Percentiles rank a stretch among this genome's conserved stretches.
Conservation (phyloP, 768 basidiomycete species). For the Psilocybe cubensis region DNA sequence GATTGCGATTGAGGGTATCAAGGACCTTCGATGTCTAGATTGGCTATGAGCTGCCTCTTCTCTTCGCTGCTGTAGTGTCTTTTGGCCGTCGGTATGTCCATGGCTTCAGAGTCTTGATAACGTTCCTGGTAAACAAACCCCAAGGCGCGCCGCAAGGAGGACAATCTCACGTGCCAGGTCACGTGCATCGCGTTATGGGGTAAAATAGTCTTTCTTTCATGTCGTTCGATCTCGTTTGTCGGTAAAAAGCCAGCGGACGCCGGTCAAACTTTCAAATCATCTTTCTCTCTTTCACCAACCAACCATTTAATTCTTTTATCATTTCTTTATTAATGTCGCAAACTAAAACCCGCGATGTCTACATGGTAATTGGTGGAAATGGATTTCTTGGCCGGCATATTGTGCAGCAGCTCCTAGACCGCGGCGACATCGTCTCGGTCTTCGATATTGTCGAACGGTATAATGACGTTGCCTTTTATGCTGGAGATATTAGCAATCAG, state of each 20-base stretch:
- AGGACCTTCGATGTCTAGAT: slow-evolving; percentile 81
- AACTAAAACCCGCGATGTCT: slow-evolving; percentile 59
- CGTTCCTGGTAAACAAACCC: slow-evolving; percentile 23
- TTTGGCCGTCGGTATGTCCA: slow-evolving; percentile 32
- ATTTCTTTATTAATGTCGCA: slow-evolving; percentile 24
- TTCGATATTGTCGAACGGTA: slow-evolving; percentile 94
- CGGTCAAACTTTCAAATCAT: not conserved
- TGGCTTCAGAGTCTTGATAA: slow-evolving; percentile 15
- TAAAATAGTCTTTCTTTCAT: slow-evolving; percentile 21
- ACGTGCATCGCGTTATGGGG: slow-evolving; percentile 43
- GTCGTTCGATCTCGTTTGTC: slow-evolving; percentile 25
- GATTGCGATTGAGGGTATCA: not conserved
- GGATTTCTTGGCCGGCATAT: slow-evolving; percentile 93
- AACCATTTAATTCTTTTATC: too few species aligned
- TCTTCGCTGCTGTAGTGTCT: slow-evolving; percentile 62
- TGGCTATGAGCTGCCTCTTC: slow-evolving; percentile 74
- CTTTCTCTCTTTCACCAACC: not conserved
- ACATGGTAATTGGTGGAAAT: slow-evolving; percentile 93
- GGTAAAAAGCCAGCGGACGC: not conserved
- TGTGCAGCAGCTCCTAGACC: slow-evolving; percentile 79
- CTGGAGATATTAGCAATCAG: slow-evolving; percentile 86
- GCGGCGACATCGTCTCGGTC: slow-evolving; percentile 81
- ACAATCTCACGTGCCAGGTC: slow-evolving; percentile 22
- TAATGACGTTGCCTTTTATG: slow-evolving; percentile 84
- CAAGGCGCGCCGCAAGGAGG: slow-evolving; percentile 17